Evolutionary conservation across 139 green algal genomes (phyloP).

Genomic region (Chlamydomonas eustigma): DNA sequence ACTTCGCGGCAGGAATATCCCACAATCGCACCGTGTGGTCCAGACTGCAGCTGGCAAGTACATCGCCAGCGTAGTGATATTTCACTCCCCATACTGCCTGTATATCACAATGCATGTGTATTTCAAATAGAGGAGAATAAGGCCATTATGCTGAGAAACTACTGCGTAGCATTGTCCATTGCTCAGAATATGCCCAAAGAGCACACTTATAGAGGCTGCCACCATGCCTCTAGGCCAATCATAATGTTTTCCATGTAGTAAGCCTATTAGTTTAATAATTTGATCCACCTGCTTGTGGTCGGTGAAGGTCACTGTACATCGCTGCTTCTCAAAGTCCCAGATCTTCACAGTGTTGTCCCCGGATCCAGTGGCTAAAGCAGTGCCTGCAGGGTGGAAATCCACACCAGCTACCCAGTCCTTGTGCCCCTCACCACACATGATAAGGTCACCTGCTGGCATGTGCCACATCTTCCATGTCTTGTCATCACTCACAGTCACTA

Average conservation of each 20-base stretch:
- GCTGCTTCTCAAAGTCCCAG: conserved; percentile 81
- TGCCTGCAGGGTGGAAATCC: conserved; percentile 70
- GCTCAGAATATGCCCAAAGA: too few relatives aligned
- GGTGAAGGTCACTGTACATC: conserved; percentile 69
- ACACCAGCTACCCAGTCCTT: conserved; percentile 78
- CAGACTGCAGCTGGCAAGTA: conserved; percentile 66
- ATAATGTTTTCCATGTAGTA: too few relatives aligned
- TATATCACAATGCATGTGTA: too few relatives aligned
- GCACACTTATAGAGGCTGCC: too few relatives aligned
- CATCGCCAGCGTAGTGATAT: conserved; percentile 72
- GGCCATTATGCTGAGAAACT: too few relatives aligned
- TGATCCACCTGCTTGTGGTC: conserved; percentile 68
- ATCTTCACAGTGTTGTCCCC: conserved; percentile 76
- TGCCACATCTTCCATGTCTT: conserved; percentile 60
- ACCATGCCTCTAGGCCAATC: too few relatives aligned
- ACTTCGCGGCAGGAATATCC: conserved; percentile 53
- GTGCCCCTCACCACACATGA: conserved; percentile 79
- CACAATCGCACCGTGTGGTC: conserved; percentile 73
- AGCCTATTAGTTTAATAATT: too few relatives aligned
- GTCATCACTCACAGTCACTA: conserved; percentile 78
- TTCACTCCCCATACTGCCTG: conserved; percentile 48
- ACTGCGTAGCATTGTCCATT: too few relatives aligned
- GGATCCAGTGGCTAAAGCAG: conserved; percentile 61
- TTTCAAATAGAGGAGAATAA: too few relatives aligned
- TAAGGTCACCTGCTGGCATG: conserved; percentile 57